These are phyloP conservation scores for Cyberlindnera meyerae DNA, from an alignment of 805 yeast genomes.

Conservation along the genomic window DNA sequence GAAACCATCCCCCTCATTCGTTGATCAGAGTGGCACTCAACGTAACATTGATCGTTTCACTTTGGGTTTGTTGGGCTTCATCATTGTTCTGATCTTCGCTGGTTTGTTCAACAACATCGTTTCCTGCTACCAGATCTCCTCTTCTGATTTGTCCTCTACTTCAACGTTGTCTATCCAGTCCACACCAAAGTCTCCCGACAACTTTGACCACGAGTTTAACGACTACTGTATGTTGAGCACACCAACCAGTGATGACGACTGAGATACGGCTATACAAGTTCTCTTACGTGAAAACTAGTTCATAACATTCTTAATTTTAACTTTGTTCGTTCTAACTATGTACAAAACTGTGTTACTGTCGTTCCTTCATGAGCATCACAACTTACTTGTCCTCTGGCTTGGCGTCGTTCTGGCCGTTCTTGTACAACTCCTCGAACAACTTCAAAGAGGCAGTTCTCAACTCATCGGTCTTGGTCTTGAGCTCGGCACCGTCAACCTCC, in stretches of 20 bases:
- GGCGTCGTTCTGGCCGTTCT: conserved; percentile 22
- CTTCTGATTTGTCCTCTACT: no score
- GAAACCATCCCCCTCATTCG: conserved; percentile 8
- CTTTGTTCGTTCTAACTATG: no score
- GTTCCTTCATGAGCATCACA: no score
- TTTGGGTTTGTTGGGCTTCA: conserved; percentile 10
- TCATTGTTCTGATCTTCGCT: conserved; percentile 5
- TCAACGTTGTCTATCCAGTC: neutral
- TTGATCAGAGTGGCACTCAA: neutral
- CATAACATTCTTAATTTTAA: no score
- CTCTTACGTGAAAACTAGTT: no score
- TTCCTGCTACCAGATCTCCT: no score
- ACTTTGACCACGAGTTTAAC: neutral
- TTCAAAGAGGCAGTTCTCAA: conserved; percentile 73
- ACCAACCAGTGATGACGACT: conserved; percentile 1
- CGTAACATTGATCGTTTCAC: conserved; percentile 8
- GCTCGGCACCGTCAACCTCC: conserved; percentile 50
- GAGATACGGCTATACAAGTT: no score
- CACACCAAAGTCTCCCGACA: neutral
- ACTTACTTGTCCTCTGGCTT: conserved; percentile 24
- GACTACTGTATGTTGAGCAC: conserved; percentile 8
- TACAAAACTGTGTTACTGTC: no score
- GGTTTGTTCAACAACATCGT: conserved; percentile 9
- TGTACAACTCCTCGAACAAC: conserved; percentile 53
- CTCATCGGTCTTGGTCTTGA: conserved; percentile 78